Base-by-base conservation (phyloP, 2,329 filamentous ascomycete genomes). In the Cercospora sesami region DNA sequence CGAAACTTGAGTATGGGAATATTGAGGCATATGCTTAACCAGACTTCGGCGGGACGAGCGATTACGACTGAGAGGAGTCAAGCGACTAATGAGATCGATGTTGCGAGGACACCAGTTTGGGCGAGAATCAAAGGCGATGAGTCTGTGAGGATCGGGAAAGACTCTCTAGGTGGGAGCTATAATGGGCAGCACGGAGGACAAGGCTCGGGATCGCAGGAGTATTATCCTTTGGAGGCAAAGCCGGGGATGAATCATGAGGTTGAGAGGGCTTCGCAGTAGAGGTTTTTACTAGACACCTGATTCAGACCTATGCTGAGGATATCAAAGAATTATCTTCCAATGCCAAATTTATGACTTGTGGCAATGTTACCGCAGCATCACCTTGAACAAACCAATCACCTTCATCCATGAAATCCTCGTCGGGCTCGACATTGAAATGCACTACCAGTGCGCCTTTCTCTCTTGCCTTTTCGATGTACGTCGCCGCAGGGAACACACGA, bases 1-100 rank as follows among this genome's bases (percentile, higher is more conserved):
- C 53, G 39, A 31, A 28, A 31, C 23, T 39, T 66, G 14, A 66
- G 59, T 18, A 16, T 69, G 16, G 48, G 21, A 0, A 55, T 55
- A 1, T 7, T 66, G 23, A 14, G 51, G 14, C 63, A 55, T 5
- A 51, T 69, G 36, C 67, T 69, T 14, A 66, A 69, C 28, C 67
- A 69, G 59, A 66, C 64, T 1, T 21, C 67, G 9, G 64, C 67
- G 6, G 64, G 67, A 42, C 31, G 64, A 28, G 18, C 64, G 10
- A 64, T 66, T 14, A 69, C 67, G n/a, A 69, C 67, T 2, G 67
- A 69, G 33, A 12, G 67, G 39, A 66, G 55, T 42, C 39, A 69
- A 14, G 64, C 60, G 6, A 39, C 23, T 28, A 58, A 31, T 45
- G 59, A 63, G 14, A 60, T 55, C n/a, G 64, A 69, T 42, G 14